phyloP scores from a whole-genome alignment of 345 rosid genomes.

The Citrus glauca region DNA sequence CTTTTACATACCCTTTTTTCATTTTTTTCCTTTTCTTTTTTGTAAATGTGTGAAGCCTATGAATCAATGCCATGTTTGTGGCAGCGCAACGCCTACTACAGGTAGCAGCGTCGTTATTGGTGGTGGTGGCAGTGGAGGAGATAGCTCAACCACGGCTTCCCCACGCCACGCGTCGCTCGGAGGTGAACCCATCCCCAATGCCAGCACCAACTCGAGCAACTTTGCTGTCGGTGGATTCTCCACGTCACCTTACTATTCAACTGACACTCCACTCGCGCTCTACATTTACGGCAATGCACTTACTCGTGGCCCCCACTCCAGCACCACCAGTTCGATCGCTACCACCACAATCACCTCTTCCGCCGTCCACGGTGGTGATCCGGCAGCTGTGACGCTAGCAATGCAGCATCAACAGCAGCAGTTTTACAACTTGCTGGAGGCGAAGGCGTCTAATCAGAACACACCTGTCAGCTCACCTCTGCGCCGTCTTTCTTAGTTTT shows the following conservation, averaged over 20 bases:
- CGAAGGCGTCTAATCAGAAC: conserved; percentile 27
- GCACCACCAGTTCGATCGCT: background rate
- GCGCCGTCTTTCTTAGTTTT: background rate
- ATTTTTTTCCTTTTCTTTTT: background rate
- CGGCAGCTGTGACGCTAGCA: background rate
- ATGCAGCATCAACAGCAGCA: conserved; percentile 7
- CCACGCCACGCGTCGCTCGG: conserved; percentile 13
- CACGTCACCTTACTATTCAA: conserved; percentile 1
- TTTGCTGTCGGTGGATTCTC: background rate
- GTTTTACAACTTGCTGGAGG: conserved; percentile 11
- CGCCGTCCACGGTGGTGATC: background rate
- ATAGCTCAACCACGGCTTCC: conserved; percentile 34
- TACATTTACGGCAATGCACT: conserved; percentile 18
- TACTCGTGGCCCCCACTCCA: background rate
- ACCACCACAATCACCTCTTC: background rate
- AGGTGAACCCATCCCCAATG: conserved; percentile 7
- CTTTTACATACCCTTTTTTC: background rate
- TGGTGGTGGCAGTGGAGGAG: conserved; percentile 21
- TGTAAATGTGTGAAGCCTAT: background rate
- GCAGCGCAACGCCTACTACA: conserved; percentile 23
- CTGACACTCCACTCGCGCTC: conserved; percentile 27
- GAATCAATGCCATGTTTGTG: conserved; percentile 38
- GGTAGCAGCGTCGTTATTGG: conserved; percentile 27
- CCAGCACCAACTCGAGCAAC: background rate
- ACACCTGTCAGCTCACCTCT: conserved; percentile 26